Evolutionary conservation across 176 grass and related monocot species (phyloP).

Genomic region (Aegilops sharonensis): DNA sequence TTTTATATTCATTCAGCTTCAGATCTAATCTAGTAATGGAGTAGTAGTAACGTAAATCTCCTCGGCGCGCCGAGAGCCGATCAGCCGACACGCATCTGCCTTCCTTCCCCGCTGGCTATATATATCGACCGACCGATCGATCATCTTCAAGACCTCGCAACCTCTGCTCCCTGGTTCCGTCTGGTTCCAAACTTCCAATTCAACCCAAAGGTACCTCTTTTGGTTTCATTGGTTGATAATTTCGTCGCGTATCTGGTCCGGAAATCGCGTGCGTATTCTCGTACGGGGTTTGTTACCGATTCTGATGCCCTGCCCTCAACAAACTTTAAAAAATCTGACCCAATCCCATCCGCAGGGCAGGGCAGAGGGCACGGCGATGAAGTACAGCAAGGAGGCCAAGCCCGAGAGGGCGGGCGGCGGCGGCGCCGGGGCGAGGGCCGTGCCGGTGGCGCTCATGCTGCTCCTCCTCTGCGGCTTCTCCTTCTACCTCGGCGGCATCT

Average conservation of each 20-base stretch:
- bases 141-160: neutral
- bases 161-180: neutral
- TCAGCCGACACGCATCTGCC: neutral
- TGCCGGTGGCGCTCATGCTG: slow-evolving; percentile 61
- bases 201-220: neutral
- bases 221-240: neutral
- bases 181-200: neutral
- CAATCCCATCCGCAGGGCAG: neutral
- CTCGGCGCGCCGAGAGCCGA: neutral
- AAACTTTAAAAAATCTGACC: neutral
- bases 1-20: neutral
- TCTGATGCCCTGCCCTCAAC: neutral
- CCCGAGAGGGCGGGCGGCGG: slow-evolving; percentile 34
- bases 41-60: neutral
- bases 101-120: neutral
- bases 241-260: neutral
- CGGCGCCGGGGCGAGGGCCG: slow-evolving; percentile 40
- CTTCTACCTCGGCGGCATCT: slow-evolving; percentile 87
- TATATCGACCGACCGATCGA: slow-evolving; percentile 5
- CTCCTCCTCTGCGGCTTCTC: slow-evolving; percentile 74
- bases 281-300: neutral
- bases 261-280: neutral
- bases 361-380: slow-evolving; percentile 40
- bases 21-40: neutral
- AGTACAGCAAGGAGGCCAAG: slow-evolving; percentile 81